phyloP scores from a whole-genome alignment of 164 flowering plant genomes.

The Umbellularia californica region DNA sequence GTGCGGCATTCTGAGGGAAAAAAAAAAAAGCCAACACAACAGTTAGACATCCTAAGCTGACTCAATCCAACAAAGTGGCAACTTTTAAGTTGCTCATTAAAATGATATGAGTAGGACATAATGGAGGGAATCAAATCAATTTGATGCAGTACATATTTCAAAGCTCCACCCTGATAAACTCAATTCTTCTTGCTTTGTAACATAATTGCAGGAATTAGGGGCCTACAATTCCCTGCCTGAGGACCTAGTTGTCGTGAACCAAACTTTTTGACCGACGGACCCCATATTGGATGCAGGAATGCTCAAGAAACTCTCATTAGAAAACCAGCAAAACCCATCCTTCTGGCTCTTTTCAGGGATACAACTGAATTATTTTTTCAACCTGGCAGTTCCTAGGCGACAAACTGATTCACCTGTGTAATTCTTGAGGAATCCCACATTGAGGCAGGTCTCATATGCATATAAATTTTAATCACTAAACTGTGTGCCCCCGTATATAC shows the following conservation, averaged over 20 bases:
- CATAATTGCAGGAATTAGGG: not conserved
- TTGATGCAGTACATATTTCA: not conserved
- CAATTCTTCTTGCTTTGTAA: not conserved
- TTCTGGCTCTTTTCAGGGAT: not conserved
- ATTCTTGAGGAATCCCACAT: not conserved
- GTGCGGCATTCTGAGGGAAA: constrained; percentile 77
- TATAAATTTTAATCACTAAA: not conserved
- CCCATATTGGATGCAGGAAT: too few species aligned
- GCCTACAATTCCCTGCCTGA: too few species aligned
- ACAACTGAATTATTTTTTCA: too few species aligned
- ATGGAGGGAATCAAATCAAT: not conserved
- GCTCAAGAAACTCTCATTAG: too few species aligned
- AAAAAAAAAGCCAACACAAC: not conserved
- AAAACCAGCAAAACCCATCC: not conserved
- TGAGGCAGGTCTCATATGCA: not conserved
- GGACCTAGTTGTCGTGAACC: too few species aligned
- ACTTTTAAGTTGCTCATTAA: too few species aligned
- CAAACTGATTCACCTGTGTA: not conserved
- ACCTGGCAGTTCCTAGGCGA: not conserved
- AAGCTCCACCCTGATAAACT: not conserved
- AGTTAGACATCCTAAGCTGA: not conserved
- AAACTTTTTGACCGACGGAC: too few species aligned
- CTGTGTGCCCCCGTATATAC: not conserved
- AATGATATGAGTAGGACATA: too few species aligned
- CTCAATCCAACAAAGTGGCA: not conserved